Evolutionary conservation across 2,329 filamentous ascomycete species (phyloP), one percentile per base, ranked within the genome.

Genomic region (Aureobasidium musti): DNA sequence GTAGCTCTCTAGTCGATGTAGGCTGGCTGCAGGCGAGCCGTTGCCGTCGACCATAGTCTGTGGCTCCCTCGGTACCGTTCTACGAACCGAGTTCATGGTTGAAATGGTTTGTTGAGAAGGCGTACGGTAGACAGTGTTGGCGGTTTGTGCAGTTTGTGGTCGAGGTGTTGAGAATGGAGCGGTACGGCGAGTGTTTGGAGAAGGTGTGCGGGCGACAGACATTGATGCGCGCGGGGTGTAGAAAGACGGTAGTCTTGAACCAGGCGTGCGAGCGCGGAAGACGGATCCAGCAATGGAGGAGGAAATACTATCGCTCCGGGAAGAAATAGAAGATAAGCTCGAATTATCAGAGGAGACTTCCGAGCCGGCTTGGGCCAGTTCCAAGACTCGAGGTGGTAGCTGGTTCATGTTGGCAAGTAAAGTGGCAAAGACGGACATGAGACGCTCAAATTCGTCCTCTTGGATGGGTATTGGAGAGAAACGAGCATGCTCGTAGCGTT

Each of bases 381-480:
- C 35, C 26, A 61, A 45, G 17, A 61, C 6, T 2, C 23, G 37
- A n/a, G 59, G 33, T 21, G 59, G 52, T 6, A 65, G 35, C n/a
- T 57, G 39, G 6, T 33, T 56, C 90, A 98, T 96, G 21, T 83
- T 85, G 63, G 90, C 86, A 17, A 98, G 80, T 0, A 98, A 81
- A 63, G 90, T 87, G 1, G 93, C 90, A 77, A 98, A 97, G 30
- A 91, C 82, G 66, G 87, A 85, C 92, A 97, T 97, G 35, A 97
- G 81, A 26, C 84, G 80, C 43, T 90, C 84, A 75, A 99, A 98
- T 61, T 89, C 84, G 0, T 78, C 73, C 71, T 93, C 89, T 2
- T 86, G 84, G 4, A 97, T 80, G 0, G 89, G 85, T 5, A 82
- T 80, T 0, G 85, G 86, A 1, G 91, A 93, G 79, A 96, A 99